Base-by-base conservation (phyloP, 2,329 filamentous ascomycete species). In the Alternaria infectoria region DNA sequence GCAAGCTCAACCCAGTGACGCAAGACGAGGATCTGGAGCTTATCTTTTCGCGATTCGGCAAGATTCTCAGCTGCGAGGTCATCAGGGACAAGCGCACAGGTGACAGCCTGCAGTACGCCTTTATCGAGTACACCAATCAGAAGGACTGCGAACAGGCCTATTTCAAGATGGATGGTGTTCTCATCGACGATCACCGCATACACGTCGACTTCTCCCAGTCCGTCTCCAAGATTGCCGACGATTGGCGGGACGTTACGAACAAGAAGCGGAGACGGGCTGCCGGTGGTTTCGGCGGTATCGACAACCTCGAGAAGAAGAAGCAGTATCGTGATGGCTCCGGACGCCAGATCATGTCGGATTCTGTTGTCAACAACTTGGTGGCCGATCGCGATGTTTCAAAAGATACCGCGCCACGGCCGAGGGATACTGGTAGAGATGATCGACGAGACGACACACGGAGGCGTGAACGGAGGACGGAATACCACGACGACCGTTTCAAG, bases 121-220 rank as follows among this genome's bases (percentile, higher is more conserved):
- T 99, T 72, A 96, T 99, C 74, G 96, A 99, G 78, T 99, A 95
- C 74, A 92, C 95, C 62, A 91, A 96, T 59, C 96, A 97, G 81
- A 88, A 91, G 69, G 92, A 95, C 57, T 98, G 96, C 79, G 96
- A 99, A 81, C 89, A 92, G 56, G 96, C 96, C 3, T 99, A 97
- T 76, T 96, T 96, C 83, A 99, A 99, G 82, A 99, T 99, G 96
- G 93, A 99, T 79, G 93, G 91, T 3, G 95, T 98, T 2, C 83
- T 99, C 59, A 98, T 99, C 69, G 96, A 99, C 74, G 96, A 99
- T 73, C 92, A 97, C 69, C 90, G 96, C 45, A 99, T 99, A 67
- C 96, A 99, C 76, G 96, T 99, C 59, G 96, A 99, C 81, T 99
- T 99, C 81, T 97, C 94, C 11, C 96, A 99, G 82, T 97, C 93